phyloP scores from a whole-genome alignment of 495 filamentous ascomycete genomes.

The Talaromyces adpressus region DNA sequence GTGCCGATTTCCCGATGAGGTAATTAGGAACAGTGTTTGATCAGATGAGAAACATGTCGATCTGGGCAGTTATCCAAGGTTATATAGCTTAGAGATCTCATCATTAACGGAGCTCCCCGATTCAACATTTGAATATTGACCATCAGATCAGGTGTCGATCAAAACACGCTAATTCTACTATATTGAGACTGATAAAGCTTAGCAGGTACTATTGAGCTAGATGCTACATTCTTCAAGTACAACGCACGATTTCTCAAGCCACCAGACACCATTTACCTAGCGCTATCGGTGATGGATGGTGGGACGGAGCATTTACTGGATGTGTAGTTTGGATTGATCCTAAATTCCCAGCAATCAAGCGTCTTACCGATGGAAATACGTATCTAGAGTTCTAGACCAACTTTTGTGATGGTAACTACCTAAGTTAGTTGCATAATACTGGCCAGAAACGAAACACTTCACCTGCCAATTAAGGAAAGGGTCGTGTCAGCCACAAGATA shows the following conservation, averaged over 20 bases:
- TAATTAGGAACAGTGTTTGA: not conserved
- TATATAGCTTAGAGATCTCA: not conserved
- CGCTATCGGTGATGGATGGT: not conserved
- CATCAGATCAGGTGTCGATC: not conserved
- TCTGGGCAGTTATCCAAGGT: not conserved
- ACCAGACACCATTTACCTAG: not conserved
- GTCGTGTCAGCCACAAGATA: not conserved
- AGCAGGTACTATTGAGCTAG: not conserved
- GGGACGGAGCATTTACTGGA: not conserved
- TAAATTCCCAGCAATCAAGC: not conserved
- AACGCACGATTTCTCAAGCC: not conserved
- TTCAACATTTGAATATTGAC: no score
- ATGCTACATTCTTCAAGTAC: not conserved
- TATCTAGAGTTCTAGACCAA: no score
- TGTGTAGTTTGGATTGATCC: not conserved
- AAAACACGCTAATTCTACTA: not conserved
- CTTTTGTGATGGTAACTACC: not conserved
- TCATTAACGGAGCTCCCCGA: not conserved
- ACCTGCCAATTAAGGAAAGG: not conserved
- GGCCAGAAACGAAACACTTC: not conserved
- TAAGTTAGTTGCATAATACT: not conserved
- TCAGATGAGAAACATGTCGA: not conserved
- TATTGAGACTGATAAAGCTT: not conserved
- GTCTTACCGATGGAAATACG: not conserved
- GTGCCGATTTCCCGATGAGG: not conserved